Evolutionary conservation across 2,329 filamentous ascomycete genomes (phyloP), one percentile per base, ranked within the genome.

Genomic region (Corynespora cassiicola): DNA sequence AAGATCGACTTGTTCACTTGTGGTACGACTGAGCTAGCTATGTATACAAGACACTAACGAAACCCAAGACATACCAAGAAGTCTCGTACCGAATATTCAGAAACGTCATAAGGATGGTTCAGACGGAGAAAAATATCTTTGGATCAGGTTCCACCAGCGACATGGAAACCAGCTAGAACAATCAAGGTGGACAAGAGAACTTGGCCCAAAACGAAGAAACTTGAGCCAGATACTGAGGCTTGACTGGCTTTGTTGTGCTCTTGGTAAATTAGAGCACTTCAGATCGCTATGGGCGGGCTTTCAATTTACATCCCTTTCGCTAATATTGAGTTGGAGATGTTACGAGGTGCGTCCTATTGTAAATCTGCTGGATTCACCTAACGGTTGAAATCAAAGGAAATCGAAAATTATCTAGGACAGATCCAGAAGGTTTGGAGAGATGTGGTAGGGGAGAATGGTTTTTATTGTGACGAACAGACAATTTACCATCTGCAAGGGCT

Each of bases 241-340:
- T 32, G 5, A 37, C 19, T 51, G 15, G 47, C 47, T 51, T 30
- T 11, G 22, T 22, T n/a, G 32, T n/a, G 29, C 8, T 27, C 29
- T 51, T 27, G 12, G 44, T 11, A 38, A 41, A 25, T 26, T 51
- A 36, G 45, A 51, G 37, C 40, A 14, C 1, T 51, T 45, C 21
- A 14, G 29, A 17, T 28, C 29, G n/a, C 33, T 48, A 11, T 51
- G 12, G 31, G 26, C 18, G 9, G 20, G 31, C 11, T 46, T 51
- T 4, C 6, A 48, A 26, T 33, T 51, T 1, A 16, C 35, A 7
- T 51, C 22, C 9, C 47, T 50, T 29, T 39, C 11, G 24, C 25
- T 36, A 0, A 47, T 50, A 15, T 14, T 50, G 18, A 50, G 47
- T 20, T 50, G 16, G 41, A 20, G 29, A 6, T 50, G 27, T 27